Conservation (phyloP, 164 flowering plant species). For the Liriodendron chinense region DNA sequence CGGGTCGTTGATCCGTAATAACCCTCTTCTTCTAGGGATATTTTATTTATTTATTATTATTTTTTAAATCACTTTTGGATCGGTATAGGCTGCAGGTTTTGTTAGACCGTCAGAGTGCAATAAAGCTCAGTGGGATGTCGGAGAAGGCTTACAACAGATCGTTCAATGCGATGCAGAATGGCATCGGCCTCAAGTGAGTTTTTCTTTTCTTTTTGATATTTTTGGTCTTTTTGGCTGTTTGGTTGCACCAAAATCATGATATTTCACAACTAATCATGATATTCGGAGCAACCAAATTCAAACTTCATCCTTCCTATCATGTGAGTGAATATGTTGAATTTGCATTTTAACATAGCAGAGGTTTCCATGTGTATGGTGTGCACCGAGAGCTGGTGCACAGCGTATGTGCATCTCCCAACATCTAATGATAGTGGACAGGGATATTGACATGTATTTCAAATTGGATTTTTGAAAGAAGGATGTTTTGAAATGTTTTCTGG, state of each 20-base stretch:
- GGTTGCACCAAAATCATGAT: too few species aligned
- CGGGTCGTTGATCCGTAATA: neutral
- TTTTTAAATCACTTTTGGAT: too few species aligned
- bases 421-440: too few species aligned
- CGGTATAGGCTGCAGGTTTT: constrained; percentile 51
- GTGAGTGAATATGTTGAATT: too few species aligned
- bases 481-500: neutral
- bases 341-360: too few species aligned
- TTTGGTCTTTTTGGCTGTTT: too few species aligned
- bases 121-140: constrained; percentile 86
- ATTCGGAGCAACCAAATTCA: too few species aligned
- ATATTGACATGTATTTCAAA: too few species aligned
- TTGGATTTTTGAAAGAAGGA: too few species aligned
- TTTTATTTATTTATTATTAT: too few species aligned
- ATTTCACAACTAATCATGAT: too few species aligned
- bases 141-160: constrained; percentile 90
- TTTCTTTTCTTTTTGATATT: neutral
- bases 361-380: neutral
- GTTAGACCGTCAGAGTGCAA: constrained; percentile 65
- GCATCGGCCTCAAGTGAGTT: constrained; percentile 78
- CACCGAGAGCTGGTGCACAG: neutral
- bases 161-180: constrained; percentile 76
- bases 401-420: neutral
- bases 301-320: too few species aligned
- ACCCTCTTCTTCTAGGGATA: neutral